A percentile compares a stretch with the other conserved stretches of the same genome.
These are phyloP conservation scores for Magnusiomyces suaveolens DNA, from an alignment of 1,139 yeast species.

Conservation along the genomic window DNA sequence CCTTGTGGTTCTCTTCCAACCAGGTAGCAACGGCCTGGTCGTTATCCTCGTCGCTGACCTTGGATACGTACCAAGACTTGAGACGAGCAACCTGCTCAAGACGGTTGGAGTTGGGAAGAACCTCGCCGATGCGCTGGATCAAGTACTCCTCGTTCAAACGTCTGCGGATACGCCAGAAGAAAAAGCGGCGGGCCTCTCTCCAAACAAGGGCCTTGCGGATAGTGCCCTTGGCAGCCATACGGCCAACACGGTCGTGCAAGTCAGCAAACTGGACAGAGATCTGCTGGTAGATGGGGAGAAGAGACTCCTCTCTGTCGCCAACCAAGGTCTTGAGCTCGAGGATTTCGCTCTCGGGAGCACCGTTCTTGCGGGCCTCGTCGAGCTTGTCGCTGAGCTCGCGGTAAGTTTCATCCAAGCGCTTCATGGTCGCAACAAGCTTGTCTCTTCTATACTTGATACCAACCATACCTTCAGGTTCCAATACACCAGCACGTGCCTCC, in stretches of 20 bases:
- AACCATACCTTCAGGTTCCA: constrained; percentile 98
- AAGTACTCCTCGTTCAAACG: constrained; percentile 89
- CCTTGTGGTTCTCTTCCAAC: constrained; percentile 70
- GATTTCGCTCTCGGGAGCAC: constrained; percentile 52
- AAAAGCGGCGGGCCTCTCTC: constrained; percentile 83
- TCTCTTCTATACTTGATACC: constrained; percentile 95
- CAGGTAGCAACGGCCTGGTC: constrained; percentile 76
- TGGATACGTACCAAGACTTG: constrained; percentile 72
- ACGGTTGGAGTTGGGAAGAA: constrained; percentile 52
- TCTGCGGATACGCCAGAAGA: constrained; percentile 98
- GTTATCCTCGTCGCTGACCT: constrained; percentile 57
- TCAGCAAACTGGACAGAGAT: constrained; percentile 94
- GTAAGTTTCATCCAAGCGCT: constrained; percentile 72
- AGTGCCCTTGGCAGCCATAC: constrained; percentile 93
- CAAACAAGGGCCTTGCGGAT: constrained; percentile 79
- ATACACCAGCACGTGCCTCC: constrained; percentile 94
- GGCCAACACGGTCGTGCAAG: constrained; percentile 91
- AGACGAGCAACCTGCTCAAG: constrained; percentile 79
- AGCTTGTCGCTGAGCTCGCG: constrained; percentile 56
- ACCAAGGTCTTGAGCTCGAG: constrained; percentile 56
- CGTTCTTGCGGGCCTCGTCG: constrained; percentile 34
- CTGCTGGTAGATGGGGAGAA: constrained; percentile 85
- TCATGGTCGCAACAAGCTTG: constrained; percentile 80
- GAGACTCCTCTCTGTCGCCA: constrained; percentile 64
- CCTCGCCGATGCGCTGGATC: constrained; percentile 62